Evolutionary conservation across 768 basidiomycete genomes (phyloP).

Genomic region (Lactarius vividus): DNA sequence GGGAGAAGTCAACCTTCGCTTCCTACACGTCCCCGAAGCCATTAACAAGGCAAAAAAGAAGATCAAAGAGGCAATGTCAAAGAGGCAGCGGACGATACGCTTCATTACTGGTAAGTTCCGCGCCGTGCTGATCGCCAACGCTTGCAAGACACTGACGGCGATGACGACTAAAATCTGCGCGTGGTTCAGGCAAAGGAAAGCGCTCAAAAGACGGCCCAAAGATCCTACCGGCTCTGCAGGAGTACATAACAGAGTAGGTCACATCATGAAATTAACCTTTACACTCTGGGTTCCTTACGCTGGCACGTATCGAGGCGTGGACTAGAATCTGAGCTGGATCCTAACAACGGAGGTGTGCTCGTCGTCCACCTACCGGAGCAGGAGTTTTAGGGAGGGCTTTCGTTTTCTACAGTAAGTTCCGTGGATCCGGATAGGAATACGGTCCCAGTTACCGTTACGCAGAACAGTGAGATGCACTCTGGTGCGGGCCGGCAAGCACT

Average conservation of each 20-base stretch:
- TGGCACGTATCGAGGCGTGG: neutral
- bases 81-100: neutral
- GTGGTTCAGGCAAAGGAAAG: neutral
- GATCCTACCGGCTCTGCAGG: neutral
- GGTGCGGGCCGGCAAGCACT: neutral
- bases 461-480: neutral
- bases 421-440: neutral
- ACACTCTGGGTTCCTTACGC: neutral
- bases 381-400: neutral
- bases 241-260: neutral
- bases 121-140: neutral
- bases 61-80: neutral
- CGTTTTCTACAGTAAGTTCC: neutral
- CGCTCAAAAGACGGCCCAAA: neutral
- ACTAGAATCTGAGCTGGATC: conserved; percentile 7
- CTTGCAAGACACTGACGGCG: neutral
- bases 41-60: neutral
- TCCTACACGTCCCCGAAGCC: neutral
- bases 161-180: neutral
- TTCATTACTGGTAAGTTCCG: conserved; percentile 2
- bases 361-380: neutral
- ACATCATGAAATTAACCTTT: neutral
- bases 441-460: too few relatives aligned
- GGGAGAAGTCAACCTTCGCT: neutral
- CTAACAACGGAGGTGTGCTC: neutral